These are phyloP conservation scores for Xylaria digitata DNA, from an alignment of 2,329 filamentous ascomycete genomes.

Conservation along the genomic window DNA sequence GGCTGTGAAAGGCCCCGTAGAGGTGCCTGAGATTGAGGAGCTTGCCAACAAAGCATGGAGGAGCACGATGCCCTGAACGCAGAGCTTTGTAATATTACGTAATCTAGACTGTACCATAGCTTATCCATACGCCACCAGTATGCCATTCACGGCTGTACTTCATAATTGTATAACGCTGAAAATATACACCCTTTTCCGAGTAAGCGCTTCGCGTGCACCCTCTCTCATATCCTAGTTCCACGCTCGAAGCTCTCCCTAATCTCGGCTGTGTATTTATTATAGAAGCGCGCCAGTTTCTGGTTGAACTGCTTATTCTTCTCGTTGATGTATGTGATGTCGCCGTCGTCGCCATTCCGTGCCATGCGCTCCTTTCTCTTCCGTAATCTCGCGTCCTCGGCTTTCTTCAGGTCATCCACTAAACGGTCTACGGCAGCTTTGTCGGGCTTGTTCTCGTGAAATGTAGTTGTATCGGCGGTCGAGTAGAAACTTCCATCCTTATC, in stretches of 20 bases:
- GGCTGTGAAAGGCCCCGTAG: constrained; percentile 77
- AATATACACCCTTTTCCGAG: constrained; percentile 22
- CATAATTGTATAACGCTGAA: constrained; percentile 19
- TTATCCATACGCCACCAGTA: constrained; percentile 34
- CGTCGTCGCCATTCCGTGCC: constrained; percentile 82
- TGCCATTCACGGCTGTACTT: constrained; percentile 17
- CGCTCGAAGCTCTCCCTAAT: constrained; percentile 98
- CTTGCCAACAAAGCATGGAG: constrained; percentile 88
- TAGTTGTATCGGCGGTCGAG: constrained; percentile 83
- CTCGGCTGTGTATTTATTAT: constrained; percentile 98
- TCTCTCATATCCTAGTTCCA: constrained; percentile 86
- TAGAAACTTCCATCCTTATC: constrained; percentile 93
- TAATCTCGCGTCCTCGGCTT: constrained; percentile 86
- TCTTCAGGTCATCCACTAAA: constrained; percentile 84
- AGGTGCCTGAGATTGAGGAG: constrained; percentile 82
- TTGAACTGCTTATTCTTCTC: constrained; percentile 99
- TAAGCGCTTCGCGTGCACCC: not conserved
- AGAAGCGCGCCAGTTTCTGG: constrained; percentile 94
- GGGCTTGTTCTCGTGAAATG: constrained; percentile 86
- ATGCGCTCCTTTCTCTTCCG: constrained; percentile 88
- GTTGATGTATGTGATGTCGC: constrained; percentile 98
- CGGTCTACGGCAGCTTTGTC: constrained; percentile 88
- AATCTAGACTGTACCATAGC: constrained; percentile 47
- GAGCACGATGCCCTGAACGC: constrained; percentile 81
- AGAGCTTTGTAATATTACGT: constrained; percentile 35